A percentile compares a stretch with the other conserved stretches of the same genome.
phyloP scores from a whole-genome alignment of 257 asterid genomes.

The Linderniella brevidens region DNA sequence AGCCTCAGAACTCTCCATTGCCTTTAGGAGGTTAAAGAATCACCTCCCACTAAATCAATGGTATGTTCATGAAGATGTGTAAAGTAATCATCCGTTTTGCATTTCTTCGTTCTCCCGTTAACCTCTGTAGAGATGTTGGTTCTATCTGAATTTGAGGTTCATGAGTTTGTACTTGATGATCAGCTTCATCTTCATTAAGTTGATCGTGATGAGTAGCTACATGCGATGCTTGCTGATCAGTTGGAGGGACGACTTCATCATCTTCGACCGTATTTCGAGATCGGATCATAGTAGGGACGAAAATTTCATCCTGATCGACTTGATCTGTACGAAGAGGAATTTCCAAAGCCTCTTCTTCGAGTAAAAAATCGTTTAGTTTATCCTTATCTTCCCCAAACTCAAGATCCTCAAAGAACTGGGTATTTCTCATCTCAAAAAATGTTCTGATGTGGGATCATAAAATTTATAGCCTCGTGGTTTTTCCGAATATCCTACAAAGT shows the following conservation, averaged over 20 bases:
- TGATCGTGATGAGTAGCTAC: neutral
- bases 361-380: neutral
- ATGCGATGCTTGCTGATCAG: neutral
- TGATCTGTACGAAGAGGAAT: neutral
- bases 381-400: conserved; percentile 1
- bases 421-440: neutral
- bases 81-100: neutral
- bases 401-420: neutral
- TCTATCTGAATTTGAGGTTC: neutral
- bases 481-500: neutral
- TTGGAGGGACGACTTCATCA: neutral
- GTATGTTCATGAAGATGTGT: neutral
- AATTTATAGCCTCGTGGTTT: neutral
- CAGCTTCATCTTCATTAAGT: neutral
- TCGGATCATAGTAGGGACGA: neutral
- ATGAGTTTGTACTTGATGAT: neutral
- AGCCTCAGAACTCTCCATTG: neutral
- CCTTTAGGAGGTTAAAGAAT: neutral
- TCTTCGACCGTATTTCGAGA: no score
- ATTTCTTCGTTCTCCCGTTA: neutral
- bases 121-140: neutral
- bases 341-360: neutral
- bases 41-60: neutral
- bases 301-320: neutral
- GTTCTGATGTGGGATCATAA: neutral